Evolutionary conservation across 2,329 filamentous ascomycete genomes (phyloP).

Genomic region (Penicillium occitanis): DNA sequence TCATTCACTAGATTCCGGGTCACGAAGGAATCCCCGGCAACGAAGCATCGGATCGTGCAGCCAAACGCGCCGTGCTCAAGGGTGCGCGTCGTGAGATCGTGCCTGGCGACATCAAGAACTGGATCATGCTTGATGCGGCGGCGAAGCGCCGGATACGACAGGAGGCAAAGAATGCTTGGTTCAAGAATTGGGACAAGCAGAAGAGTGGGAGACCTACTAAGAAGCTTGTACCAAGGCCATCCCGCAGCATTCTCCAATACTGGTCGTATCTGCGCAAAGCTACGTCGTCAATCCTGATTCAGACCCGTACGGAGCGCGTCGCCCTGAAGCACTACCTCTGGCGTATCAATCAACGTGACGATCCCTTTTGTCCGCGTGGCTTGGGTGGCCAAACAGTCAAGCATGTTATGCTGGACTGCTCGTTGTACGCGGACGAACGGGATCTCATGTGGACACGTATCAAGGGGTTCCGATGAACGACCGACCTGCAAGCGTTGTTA

Average conservation of each 20-base stretch:
- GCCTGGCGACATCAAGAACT: background rate
- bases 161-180: background rate
- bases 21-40: no score
- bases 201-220: background rate
- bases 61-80: no score
- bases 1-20: no score
- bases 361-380: rapidly evolving
- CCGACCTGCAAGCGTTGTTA: background rate
- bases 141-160: background rate
- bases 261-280: background rate
- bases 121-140: background rate
- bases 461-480: background rate
- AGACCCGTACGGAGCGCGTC: background rate
- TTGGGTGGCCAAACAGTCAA: background rate
- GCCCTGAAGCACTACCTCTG: background rate
- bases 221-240: background rate
- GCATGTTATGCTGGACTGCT: background rate
- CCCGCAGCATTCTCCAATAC: background rate
- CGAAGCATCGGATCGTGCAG: no score
- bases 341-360: background rate
- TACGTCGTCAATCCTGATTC: background rate
- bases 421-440: background rate
- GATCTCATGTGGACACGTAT: background rate
- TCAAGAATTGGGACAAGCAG: background rate
- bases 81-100: no score